These are phyloP conservation scores for Epichloe gansuensis DNA, from an alignment of 2,329 filamentous ascomycete species.

Conservation along the genomic window DNA sequence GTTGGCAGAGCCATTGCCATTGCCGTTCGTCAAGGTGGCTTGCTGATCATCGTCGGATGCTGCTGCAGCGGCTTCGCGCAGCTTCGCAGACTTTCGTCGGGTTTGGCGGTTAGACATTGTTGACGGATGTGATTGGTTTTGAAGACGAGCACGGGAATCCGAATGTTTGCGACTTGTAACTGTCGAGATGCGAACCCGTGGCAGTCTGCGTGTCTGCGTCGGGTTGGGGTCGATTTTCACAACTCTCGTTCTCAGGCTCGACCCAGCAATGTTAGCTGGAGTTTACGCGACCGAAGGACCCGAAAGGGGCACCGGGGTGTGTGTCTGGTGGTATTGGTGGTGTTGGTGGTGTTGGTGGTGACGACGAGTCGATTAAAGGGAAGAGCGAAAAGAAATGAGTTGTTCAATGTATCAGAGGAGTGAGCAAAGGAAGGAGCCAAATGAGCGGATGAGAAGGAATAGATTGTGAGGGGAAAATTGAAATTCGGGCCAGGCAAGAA, in stretches of 20 bases:
- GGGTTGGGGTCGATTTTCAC: too few species aligned
- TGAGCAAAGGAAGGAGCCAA: background rate
- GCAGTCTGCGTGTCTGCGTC: too few species aligned
- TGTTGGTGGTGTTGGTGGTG: background rate
- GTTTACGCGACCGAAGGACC: constrained; percentile 2
- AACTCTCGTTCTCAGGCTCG: background rate
- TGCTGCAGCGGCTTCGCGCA: constrained; percentile 14
- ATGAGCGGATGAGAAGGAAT: background rate
- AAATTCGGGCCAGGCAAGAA: background rate
- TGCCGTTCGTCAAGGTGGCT: constrained; percentile 29
- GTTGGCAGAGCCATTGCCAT: constrained; percentile 33
- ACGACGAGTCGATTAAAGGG: background rate
- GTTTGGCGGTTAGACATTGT: constrained; percentile 29
- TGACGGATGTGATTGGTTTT: background rate
- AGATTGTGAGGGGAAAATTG: background rate
- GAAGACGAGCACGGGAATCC: background rate
- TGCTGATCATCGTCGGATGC: constrained; percentile 16
- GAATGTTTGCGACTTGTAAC: background rate
- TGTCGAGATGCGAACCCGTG: background rate
- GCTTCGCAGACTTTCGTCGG: constrained; percentile 26
- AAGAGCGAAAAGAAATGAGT: too few species aligned
- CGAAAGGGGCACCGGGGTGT: background rate
- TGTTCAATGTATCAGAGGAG: too few species aligned
- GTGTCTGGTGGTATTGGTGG: background rate
- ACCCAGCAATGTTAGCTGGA: background rate